A percentile compares a stretch with the other conserved stretches of the same genome.
These are phyloP conservation scores for Alternaria postmessia DNA, from an alignment of 2,329 filamentous ascomycete species.

Conservation along the genomic window DNA sequence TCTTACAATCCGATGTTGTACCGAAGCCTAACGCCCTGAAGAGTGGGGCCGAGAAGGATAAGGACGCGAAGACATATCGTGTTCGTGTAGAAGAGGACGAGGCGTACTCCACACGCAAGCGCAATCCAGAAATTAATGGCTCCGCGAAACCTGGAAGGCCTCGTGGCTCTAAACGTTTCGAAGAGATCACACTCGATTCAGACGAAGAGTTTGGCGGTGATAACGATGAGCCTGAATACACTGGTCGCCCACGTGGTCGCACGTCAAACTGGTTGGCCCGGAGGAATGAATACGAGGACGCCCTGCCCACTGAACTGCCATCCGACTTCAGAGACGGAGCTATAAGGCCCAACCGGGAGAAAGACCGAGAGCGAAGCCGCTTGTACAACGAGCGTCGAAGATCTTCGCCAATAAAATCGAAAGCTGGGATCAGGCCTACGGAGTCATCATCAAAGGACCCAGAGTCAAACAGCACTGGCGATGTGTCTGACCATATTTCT, in stretches of 20 bases:
- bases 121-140: constrained; percentile 34
- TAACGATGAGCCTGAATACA: constrained; percentile 21
- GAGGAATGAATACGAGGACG: constrained; percentile 53
- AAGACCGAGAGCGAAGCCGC: constrained; percentile 31
- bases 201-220: constrained; percentile 52
- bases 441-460: constrained; percentile 35
- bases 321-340: constrained; percentile 51
- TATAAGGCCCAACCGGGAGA: constrained; percentile 39
- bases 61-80: constrained; percentile 46
- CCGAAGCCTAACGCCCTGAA: constrained; percentile 25
- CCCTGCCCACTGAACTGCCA: constrained; percentile 55
- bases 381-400: constrained; percentile 35
- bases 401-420: constrained; percentile 35
- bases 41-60: constrained; percentile 35
- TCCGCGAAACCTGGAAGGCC: constrained; percentile 34
- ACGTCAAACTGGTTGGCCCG: constrained; percentile 54
- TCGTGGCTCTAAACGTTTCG: constrained; percentile 45
- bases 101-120: constrained; percentile 47
- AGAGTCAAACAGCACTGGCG: constrained; percentile 35
- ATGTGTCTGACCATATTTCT: constrained; percentile 38
- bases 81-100: constrained; percentile 52
- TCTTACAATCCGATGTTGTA: constrained; percentile 50
- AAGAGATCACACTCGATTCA: constrained; percentile 58
- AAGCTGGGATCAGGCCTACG: constrained; percentile 36
- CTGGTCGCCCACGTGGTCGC: constrained; percentile 32